Evolutionary conservation across 768 basidiomycete species (phyloP), one percentile per base, ranked within the genome.

Genomic region (Mrakia gelida): DNA sequence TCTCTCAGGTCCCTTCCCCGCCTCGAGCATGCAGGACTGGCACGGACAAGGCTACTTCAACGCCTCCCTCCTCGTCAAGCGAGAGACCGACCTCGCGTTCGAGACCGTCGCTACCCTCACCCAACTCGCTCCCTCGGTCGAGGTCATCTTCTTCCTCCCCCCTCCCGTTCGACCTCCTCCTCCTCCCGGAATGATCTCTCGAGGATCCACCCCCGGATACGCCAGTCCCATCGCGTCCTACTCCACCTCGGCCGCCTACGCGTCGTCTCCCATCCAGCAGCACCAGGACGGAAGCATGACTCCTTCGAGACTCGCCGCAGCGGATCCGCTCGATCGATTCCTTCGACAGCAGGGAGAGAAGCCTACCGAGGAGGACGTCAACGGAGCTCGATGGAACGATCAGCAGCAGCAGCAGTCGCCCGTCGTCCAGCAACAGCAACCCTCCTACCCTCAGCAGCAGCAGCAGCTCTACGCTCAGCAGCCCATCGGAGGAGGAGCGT

Each of bases 11-110:
- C 94, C 95, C 8, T 98, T 96, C 87, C 88, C 88, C 65, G 93
- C 93, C 38, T 89, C 91, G 79, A 81, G 92, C 75, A 96, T 98
- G 95, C 94, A 96, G 86, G 92, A 92, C 82, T 97, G 95, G 95
- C 91, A 90, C 82, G 90, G 93, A 72, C 92, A 92, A 81, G 92
- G 92, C 23, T 98, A 95, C 85, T 98, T 98, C 82, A 86, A 89
- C 13, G 86, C 90, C 38, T 91, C 93, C 80, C 87, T 98, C 34
- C 89, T 92, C 49, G 91, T 95, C 89, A 93, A 91, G 83, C 90
- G 94, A 67, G 83, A 83, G 76, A 45, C 77, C n/a, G 85, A 85
- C 65, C 78, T 80, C 34, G 80, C 82, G 3, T 87, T 83, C 82
- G 84, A 84, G 77, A 82, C 85, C 21, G 78, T 79, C 34, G 74